phyloP scores from a whole-genome alignment of 306 rosid genomes.

The Datisca glomerata region DNA sequence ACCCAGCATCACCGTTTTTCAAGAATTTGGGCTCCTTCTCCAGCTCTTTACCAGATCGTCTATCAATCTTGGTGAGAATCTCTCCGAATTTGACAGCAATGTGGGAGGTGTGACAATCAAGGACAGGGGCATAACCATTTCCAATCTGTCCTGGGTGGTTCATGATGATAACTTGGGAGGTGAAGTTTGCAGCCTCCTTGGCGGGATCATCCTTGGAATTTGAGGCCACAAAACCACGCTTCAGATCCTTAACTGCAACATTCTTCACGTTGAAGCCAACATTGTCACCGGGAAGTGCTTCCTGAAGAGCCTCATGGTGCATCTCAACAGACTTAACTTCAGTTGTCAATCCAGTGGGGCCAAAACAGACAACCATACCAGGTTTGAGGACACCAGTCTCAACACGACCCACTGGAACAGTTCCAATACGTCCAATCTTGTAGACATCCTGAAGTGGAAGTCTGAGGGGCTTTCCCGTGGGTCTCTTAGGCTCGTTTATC shows the following conservation, averaged over 20 bases:
- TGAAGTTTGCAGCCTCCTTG: constrained; percentile 73
- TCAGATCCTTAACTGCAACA: constrained; percentile 85
- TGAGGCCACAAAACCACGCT: constrained; percentile 79
- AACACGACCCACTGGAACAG: constrained; percentile 80
- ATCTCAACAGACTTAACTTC: constrained; percentile 79
- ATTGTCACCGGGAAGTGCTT: constrained; percentile 71
- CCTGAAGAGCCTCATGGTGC: constrained; percentile 68
- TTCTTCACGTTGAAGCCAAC: constrained; percentile 82
- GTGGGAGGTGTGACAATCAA: constrained; percentile 76
- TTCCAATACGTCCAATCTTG: constrained; percentile 90
- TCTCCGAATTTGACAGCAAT: constrained; percentile 69
- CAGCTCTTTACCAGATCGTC: constrained; percentile 71
- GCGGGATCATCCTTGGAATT: constrained; percentile 86
- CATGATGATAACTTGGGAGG: constrained; percentile 73
- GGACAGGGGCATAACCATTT: constrained; percentile 76
- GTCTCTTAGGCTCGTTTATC: constrained; percentile 66
- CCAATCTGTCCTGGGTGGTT: constrained; percentile 88
- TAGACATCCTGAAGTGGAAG: constrained; percentile 84
- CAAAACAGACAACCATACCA: constrained; percentile 55
- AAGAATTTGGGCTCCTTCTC: constrained; percentile 78
- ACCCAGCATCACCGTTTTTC: constrained; percentile 74
- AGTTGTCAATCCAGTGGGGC: constrained; percentile 53
- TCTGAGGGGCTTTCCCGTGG: constrained; percentile 70
- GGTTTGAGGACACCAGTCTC: constrained; percentile 62
- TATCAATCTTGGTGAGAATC: constrained; percentile 63